phyloP scores from a whole-genome alignment of 352 stramenopile species.

The Pythium phragmiticola region DNA sequence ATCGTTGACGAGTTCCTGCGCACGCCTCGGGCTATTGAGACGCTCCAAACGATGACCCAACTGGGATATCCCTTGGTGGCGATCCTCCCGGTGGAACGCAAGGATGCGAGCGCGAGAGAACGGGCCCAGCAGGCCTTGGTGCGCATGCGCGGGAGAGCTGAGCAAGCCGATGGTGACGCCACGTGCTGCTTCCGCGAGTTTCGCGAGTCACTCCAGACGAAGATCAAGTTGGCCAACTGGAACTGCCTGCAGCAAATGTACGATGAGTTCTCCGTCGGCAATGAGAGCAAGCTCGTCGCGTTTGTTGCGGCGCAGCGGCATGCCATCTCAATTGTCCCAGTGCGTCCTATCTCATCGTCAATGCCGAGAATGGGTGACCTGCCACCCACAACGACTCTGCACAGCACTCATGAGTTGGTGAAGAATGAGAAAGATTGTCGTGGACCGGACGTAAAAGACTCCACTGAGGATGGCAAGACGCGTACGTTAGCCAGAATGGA shows the following conservation, averaged over 20 bases:
- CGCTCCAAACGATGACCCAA: background rate
- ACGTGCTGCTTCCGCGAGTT: background rate
- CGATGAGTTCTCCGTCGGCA: conserved; percentile 5
- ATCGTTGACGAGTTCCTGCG: conserved; percentile 1
- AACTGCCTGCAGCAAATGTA: conserved; percentile 5
- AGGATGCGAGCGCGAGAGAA: background rate
- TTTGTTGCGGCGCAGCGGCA: background rate
- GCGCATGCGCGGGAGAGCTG: background rate
- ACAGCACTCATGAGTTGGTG: background rate
- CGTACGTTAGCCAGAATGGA: background rate
- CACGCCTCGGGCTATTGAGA: background rate
- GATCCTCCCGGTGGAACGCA: conserved; percentile 1
- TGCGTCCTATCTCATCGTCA: background rate
- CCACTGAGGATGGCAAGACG: background rate
- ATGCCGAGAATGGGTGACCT: background rate
- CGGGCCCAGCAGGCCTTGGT: background rate
- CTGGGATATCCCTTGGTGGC: background rate
- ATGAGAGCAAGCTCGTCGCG: background rate
- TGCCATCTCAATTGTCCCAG: conserved; percentile 4
- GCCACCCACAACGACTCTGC: background rate
- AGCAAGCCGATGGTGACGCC: background rate
- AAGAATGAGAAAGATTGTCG: background rate
- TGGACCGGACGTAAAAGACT: too few species aligned
- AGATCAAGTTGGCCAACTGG: conserved; percentile 2
- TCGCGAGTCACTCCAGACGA: background rate